Percentiles rank a stretch among this genome's conserved stretches.
Evolutionary conservation across 306 rosid genomes (phyloP).

Genomic region (Luffa aegyptiaca): DNA sequence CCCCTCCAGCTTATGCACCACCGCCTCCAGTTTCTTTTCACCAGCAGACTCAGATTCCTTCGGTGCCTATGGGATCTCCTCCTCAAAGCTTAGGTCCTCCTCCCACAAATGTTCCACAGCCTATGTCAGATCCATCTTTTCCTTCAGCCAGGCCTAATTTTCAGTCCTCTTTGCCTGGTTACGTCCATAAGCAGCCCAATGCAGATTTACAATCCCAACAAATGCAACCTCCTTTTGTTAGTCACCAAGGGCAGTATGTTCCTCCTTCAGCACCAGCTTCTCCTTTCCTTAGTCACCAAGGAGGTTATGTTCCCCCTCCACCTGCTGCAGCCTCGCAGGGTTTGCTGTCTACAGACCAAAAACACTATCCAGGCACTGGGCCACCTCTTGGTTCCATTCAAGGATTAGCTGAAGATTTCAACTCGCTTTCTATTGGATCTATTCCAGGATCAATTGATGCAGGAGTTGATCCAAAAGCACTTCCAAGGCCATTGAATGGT

Average conservation of each 20-base stretch:
- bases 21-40: slow-evolving; percentile 31
- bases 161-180: slow-evolving; percentile 71
- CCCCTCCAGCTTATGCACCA: slow-evolving; percentile 33
- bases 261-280: slow-evolving; percentile 32
- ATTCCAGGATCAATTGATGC: slow-evolving; percentile 83
- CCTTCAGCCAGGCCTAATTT: slow-evolving; percentile 32
- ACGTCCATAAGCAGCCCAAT: slow-evolving; percentile 39
- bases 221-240: slow-evolving; percentile 37
- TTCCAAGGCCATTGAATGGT: slow-evolving; percentile 88
- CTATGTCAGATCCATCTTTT: slow-evolving; percentile 34
- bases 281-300: slow-evolving; percentile 49
- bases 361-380: slow-evolving; percentile 47
- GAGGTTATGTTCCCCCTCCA: slow-evolving; percentile 48
- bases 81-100: slow-evolving; percentile 34
- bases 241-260: slow-evolving; percentile 48
- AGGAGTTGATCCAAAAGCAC: slow-evolving; percentile 55
- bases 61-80: slow-evolving; percentile 64
- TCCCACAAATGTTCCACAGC: slow-evolving; percentile 34
- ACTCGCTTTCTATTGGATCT: slow-evolving; percentile 68
- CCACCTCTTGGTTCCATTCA: slow-evolving; percentile 57
- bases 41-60: slow-evolving; percentile 40
- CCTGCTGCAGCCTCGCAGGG: slow-evolving; percentile 52
- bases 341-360: slow-evolving; percentile 36
- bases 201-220: slow-evolving; percentile 48
- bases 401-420: slow-evolving; percentile 84